phyloP scores from a whole-genome alignment of 225 moss, liverwort and hornwort species.

The Anthoceros angustus region DNA sequence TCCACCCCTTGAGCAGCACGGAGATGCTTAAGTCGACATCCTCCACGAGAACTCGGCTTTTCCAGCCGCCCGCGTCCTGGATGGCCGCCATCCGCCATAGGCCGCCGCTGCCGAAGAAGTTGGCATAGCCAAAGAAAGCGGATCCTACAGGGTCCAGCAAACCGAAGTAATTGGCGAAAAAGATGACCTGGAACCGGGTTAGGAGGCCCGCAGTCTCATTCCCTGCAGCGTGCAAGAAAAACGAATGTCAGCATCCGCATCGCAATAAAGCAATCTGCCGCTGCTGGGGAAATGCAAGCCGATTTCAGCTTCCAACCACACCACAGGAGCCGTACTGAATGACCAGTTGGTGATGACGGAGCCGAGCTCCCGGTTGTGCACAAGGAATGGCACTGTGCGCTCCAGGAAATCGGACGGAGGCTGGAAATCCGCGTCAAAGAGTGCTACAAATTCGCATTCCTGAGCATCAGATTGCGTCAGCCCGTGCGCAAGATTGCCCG shows the following conservation, averaged over 20 bases:
- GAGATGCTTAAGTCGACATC: not conserved
- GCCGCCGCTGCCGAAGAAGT: not conserved
- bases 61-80: not conserved
- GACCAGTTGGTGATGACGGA: not conserved
- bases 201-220: not conserved
- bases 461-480: not conserved
- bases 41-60: not conserved
- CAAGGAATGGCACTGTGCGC: not conserved
- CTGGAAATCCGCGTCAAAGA: not conserved
- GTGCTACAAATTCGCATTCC: not conserved
- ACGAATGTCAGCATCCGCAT: not conserved
- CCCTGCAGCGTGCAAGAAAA: not conserved
- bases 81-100: not conserved
- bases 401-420: not conserved
- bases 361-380: not conserved
- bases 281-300: not conserved
- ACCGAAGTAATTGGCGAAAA: not conserved
- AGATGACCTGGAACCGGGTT: not conserved
- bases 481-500: not conserved
- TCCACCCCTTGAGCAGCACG: not conserved
- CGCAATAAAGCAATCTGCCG: no score
- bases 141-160: not conserved
- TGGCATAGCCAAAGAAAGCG: not conserved
- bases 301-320: not conserved
- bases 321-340: not conserved